Evolutionary conservation across 805 yeast species (phyloP).

Genomic region (Monosporozyma unispora): DNA sequence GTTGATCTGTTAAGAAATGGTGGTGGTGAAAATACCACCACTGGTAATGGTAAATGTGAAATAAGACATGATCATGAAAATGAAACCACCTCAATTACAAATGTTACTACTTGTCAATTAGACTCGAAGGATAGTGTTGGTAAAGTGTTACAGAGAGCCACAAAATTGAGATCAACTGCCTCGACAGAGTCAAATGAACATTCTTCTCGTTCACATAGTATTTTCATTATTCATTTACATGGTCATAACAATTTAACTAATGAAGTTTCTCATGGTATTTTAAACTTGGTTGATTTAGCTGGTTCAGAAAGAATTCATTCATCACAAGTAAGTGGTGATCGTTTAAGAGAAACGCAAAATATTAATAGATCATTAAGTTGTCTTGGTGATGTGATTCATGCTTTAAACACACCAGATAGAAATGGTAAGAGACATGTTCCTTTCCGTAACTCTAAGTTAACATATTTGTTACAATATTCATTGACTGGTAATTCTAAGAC

Average conservation of each 20-base stretch:
- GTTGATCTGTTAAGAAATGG: constrained; percentile 47
- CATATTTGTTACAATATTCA: constrained; percentile 77
- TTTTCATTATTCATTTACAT: constrained; percentile 53
- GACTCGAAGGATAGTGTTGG: constrained; percentile 41
- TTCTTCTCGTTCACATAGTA: constrained; percentile 87
- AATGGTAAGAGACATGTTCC: constrained; percentile 56
- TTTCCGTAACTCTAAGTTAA: constrained; percentile 87
- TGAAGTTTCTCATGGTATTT: constrained; percentile 43
- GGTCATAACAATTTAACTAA: constrained; percentile 48
- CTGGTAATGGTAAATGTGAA: constrained; percentile 40
- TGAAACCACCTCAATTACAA: constrained; percentile 52
- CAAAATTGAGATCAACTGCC: constrained; percentile 62
- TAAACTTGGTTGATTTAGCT: constrained; percentile 84
- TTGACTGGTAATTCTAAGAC: constrained; percentile 82
- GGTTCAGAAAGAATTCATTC: constrained; percentile 81
- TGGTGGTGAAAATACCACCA: constrained; percentile 8
- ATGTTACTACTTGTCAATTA: constrained; percentile 43
- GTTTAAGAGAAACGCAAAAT: constrained; percentile 79
- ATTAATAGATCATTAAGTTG: constrained; percentile 83
- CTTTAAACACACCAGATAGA: constrained; percentile 40
- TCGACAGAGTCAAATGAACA: constrained; percentile 71
- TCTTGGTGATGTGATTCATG: constrained; percentile 80
- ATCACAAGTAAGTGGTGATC: constrained; percentile 70
- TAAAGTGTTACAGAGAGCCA: constrained; percentile 44
- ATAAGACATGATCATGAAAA: constrained; percentile 57